A percentile compares a stretch with the other conserved stretches of the same genome.
These are phyloP conservation scores for Spiraea crenata DNA, from an alignment of 331 rosid species.

Conservation along the genomic window DNA sequence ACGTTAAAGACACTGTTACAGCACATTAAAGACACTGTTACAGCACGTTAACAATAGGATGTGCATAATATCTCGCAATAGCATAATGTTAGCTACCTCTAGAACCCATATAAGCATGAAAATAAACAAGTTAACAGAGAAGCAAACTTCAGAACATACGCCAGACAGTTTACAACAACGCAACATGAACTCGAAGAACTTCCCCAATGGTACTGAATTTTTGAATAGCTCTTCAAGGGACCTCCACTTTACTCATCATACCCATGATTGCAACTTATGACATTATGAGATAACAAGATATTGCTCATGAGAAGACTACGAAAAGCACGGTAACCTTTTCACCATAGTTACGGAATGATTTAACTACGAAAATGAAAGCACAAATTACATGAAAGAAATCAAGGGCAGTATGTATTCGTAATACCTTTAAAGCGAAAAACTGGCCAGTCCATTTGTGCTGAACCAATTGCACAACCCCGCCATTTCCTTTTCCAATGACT, in stretches of 20 bases:
- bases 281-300: not conserved
- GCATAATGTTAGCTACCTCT: not conserved
- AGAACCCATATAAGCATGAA: not conserved
- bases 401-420: not conserved
- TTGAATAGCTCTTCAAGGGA: not conserved
- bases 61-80: slow-evolving; percentile 17
- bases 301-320: slow-evolving; percentile 1
- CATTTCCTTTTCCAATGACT: slow-evolving; percentile 95
- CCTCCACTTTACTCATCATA: not conserved
- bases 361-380: slow-evolving; percentile 1
- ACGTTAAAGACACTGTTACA: slow-evolving; percentile 8
- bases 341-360: not conserved
- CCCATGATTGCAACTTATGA: too few relatives aligned
- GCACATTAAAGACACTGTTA: slow-evolving; percentile 11
- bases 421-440: slow-evolving; percentile 98
- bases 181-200: not conserved
- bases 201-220: not conserved
- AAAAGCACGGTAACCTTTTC: slow-evolving; percentile 1
- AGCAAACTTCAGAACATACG: not conserved
- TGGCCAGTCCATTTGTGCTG: slow-evolving; percentile 98
- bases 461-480: slow-evolving; percentile 95
- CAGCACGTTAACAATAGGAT: slow-evolving; percentile 12
- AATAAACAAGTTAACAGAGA: slow-evolving; percentile 1
- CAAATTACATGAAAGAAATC: not conserved
- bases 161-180: not conserved